phyloP scores from a whole-genome alignment of 306 rosid genomes.

The Pyrus bretschneideri region DNA sequence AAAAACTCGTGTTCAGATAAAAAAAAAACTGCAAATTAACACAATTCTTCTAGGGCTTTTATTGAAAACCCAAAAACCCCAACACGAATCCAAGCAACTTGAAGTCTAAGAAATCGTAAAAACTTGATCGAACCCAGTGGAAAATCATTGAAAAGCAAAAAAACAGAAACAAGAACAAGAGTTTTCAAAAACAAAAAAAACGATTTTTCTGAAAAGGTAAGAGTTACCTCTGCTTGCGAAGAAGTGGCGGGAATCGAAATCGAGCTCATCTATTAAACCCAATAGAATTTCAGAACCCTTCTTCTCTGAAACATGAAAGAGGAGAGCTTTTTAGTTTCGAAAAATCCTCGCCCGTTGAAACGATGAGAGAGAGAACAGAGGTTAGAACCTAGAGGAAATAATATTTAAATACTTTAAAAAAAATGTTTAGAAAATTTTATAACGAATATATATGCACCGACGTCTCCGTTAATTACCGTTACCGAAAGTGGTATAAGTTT shows the following conservation, averaged over 20 bases:
- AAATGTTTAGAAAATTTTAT: neutral
- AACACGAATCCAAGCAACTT: constrained; percentile 19
- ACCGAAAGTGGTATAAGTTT: neutral
- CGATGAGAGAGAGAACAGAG: constrained; percentile 26
- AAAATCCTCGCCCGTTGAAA: constrained; percentile 99
- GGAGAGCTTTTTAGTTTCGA: constrained; percentile 48
- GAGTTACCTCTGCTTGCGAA: constrained; percentile 46
- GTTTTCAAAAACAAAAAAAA: neutral
- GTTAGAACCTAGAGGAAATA: neutral
- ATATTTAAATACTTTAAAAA: neutral
- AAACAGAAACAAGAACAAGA: neutral
- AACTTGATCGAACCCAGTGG: constrained; percentile 27
- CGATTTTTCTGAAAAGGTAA: constrained; percentile 16
- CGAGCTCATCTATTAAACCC: constrained; percentile 51
- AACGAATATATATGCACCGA: constrained; percentile 71
- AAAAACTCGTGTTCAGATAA: constrained; percentile 41
- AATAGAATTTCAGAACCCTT: constrained; percentile 14
- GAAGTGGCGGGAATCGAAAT: constrained; percentile 76
- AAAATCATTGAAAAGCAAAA: neutral
- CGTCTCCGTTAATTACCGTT: constrained; percentile 82
- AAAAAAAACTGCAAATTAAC: constrained; percentile 24
- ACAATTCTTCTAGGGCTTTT: constrained; percentile 20
- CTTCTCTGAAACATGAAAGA: constrained; percentile 29
- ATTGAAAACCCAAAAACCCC: constrained; percentile 1
- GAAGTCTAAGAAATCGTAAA: constrained; percentile 13